A percentile compares a stretch with the other conserved stretches of the same genome.
These are phyloP conservation scores for Ambrosiella cleistominuta DNA, from an alignment of 2,329 filamentous ascomycete species.

Conservation along the genomic window DNA sequence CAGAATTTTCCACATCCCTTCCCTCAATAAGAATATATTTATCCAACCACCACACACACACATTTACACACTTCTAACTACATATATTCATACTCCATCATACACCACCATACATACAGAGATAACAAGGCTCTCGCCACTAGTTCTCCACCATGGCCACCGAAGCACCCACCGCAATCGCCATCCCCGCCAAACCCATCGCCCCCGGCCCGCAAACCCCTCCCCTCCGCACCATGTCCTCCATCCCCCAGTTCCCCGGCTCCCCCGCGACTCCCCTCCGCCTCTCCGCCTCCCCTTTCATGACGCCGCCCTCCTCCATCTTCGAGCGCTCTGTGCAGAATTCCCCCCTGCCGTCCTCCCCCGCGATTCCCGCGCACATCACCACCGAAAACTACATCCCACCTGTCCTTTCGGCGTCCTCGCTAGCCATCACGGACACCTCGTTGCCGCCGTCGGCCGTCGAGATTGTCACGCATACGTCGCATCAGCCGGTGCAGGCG, in stretches of 20 bases:
- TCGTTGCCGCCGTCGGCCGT: slow-evolving; percentile 74
- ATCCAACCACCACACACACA: too few species aligned
- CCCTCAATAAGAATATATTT: too few species aligned
- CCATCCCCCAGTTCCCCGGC: slow-evolving; percentile 20
- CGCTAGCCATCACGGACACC: slow-evolving; percentile 76
- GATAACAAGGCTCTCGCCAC: too few species aligned
- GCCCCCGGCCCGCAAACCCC: not conserved
- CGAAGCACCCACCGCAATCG: slow-evolving; percentile 38
- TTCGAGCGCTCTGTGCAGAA: slow-evolving; percentile 95
- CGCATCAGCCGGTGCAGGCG: slow-evolving; percentile 59
- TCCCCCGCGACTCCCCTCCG: slow-evolving; percentile 46
- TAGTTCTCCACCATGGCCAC: slow-evolving; percentile 15
- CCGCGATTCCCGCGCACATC: slow-evolving; percentile 84
- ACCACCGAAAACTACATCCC: slow-evolving; percentile 90
- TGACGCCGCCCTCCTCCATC: slow-evolving; percentile 63
- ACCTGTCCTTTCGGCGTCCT: slow-evolving; percentile 76
- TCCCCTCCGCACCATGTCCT: slow-evolving; percentile 8
- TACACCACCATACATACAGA: not conserved
- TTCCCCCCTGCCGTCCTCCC: slow-evolving; percentile 49
- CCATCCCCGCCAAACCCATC: not conserved
- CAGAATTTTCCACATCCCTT: too few species aligned
- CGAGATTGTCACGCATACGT: slow-evolving; percentile 76
- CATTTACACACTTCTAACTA: not conserved
- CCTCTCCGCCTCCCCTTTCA: slow-evolving; percentile 50
- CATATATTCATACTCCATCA: slow-evolving; percentile 2